These are phyloP conservation scores for Cladosporium sp. DNA, from an alignment of 2,329 filamentous ascomycete genomes.

Conservation along the genomic window DNA sequence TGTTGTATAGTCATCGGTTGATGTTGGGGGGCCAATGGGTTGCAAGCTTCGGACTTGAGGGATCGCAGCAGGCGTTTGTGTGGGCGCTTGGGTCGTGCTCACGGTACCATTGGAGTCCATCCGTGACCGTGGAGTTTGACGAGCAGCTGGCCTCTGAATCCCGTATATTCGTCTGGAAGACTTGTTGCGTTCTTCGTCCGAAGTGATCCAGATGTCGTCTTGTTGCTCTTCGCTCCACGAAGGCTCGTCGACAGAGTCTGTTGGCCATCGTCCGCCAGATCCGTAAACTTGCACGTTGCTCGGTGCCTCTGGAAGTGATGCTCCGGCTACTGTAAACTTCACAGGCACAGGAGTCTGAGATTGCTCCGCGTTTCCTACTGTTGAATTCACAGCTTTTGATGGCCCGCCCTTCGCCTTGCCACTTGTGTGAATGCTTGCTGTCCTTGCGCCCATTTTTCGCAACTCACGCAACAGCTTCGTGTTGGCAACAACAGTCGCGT, in stretches of 20 bases:
- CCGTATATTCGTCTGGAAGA: conserved; percentile 10
- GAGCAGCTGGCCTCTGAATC: conserved; percentile 22
- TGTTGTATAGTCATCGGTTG: conserved; percentile 26
- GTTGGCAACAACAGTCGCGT: conserved; percentile 22
- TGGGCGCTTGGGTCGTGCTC: conserved; percentile 21
- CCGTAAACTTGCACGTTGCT: neutral
- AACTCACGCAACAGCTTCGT: conserved; percentile 30
- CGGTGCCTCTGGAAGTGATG: neutral
- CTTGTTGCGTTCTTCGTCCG: conserved; percentile 23
- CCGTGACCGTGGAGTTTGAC: conserved; percentile 27
- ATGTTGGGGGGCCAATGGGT: conserved; percentile 21
- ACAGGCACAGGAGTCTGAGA: no score
- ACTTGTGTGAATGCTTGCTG: conserved; percentile 12
- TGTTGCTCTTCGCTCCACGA: conserved; percentile 21
- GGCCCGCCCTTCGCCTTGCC: conserved; percentile 19
- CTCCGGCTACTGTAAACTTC: neutral
- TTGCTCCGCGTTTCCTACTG: neutral
- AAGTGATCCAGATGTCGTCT: conserved; percentile 36
- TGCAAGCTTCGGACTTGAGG: neutral
- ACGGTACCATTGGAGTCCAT: conserved; percentile 21
- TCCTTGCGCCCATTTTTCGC: conserved; percentile 23
- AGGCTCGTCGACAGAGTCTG: conserved; percentile 23
- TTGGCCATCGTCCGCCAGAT: conserved; percentile 22
- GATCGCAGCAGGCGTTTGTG: neutral
- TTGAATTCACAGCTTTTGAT: neutral